A percentile compares a stretch with the other conserved stretches of the same genome.
phyloP scores from a whole-genome alignment of 2,329 filamentous ascomycete species.

The Calonectria naviculata region DNA sequence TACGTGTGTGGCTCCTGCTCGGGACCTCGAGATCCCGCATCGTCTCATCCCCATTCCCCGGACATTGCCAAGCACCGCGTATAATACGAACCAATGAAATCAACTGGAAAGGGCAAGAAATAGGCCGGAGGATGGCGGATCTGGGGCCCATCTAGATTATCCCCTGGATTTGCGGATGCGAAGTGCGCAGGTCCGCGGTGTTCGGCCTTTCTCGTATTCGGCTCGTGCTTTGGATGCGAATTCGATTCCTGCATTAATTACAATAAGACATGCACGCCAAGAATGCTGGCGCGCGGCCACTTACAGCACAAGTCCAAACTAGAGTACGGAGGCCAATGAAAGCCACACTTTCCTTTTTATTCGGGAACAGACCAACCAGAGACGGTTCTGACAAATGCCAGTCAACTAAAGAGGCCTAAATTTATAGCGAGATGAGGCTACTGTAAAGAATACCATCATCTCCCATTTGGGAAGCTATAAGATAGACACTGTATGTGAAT shows the following conservation, averaged over 20 bases:
- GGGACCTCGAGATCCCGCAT: conserved; percentile 35
- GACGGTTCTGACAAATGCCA: too few relatives aligned
- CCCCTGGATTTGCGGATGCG: neutral
- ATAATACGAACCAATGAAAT: neutral
- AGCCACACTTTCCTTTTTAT: too few relatives aligned
- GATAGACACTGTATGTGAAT: neutral
- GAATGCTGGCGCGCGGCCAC: neutral
- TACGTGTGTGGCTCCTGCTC: neutral
- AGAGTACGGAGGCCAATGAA: too few relatives aligned
- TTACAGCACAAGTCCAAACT: neutral
- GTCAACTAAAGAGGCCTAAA: too few relatives aligned
- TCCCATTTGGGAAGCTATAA: neutral
- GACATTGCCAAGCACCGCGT: neutral
- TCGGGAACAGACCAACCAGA: too few relatives aligned
- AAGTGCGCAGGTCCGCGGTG: neutral
- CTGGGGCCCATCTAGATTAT: neutral
- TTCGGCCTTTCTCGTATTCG: conserved; percentile 6
- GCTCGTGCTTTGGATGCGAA: conserved; percentile 6
- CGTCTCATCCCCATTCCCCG: conserved; percentile 23
- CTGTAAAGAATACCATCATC: too few relatives aligned
- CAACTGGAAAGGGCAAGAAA: neutral
- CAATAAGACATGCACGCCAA: neutral
- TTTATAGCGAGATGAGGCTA: too few relatives aligned
- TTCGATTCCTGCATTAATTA: neutral
- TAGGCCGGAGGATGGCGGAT: conserved; percentile 9